These are phyloP conservation scores for Diplodia intermedia DNA, from an alignment of 2,329 filamentous ascomycete genomes.

Conservation along the genomic window DNA sequence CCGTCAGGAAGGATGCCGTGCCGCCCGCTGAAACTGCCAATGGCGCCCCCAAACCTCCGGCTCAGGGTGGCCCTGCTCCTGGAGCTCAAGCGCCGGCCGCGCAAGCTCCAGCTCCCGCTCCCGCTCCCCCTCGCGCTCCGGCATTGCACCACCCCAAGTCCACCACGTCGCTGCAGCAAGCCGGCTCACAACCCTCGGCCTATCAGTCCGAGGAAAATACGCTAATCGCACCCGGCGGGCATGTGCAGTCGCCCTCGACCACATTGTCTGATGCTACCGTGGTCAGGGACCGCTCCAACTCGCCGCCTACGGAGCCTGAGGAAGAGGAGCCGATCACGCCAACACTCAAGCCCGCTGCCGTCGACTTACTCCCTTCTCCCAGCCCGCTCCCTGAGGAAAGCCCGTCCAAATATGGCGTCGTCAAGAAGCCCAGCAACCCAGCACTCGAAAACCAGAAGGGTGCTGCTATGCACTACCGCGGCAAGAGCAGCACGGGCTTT, in stretches of 20 bases:
- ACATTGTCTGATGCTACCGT: slow-evolving; percentile 24
- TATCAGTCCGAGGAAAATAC: slow-evolving; percentile 12
- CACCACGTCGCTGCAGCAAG: slow-evolving; percentile 1
- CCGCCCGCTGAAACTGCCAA: slow-evolving; percentile 4
- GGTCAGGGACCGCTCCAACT: slow-evolving; percentile 23
- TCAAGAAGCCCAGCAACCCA: slow-evolving; percentile 24
- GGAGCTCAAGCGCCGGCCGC: slow-evolving; percentile 22
- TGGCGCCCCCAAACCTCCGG: background rate
- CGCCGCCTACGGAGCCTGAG: slow-evolving; percentile 29
- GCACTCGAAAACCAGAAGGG: slow-evolving; percentile 17
- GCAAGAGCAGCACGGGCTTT: slow-evolving; percentile 49
- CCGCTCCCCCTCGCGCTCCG: slow-evolving; percentile 9
- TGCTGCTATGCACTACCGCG: slow-evolving; percentile 42
- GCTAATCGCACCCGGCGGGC: slow-evolving; percentile 3
- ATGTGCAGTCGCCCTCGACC: slow-evolving; percentile 4
- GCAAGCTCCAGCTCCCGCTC: slow-evolving; percentile 13
- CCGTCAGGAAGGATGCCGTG: slow-evolving; percentile 18
- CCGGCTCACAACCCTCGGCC: slow-evolving; percentile 16
- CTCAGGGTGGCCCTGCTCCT: slow-evolving; percentile 7
- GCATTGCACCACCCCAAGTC: slow-evolving; percentile 18
- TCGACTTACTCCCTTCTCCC: slow-evolving; percentile 32
- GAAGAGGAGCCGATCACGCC: slow-evolving; percentile 33
- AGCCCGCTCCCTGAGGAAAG: slow-evolving; percentile 34
- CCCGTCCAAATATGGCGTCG: slow-evolving; percentile 36
- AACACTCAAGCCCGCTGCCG: slow-evolving; percentile 27